Base-by-base conservation (phyloP, 148 eudicot species). In the Cornus florida region DNA sequence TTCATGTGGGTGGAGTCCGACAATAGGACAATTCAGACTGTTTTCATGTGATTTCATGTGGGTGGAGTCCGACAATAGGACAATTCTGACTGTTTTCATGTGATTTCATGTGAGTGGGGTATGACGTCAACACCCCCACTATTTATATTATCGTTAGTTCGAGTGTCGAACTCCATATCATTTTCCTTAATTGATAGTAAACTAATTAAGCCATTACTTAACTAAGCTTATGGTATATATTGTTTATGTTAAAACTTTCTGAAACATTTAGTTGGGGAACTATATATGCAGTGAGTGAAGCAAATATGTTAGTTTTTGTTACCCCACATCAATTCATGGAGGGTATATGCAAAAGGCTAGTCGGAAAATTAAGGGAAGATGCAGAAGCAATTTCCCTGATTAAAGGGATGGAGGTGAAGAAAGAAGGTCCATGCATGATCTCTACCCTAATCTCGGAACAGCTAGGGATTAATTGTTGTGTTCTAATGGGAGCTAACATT, bases 391-490 rank as follows among this genome's bases (percentile, higher is more conserved):
- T 97, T 83, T 97, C 99, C 57, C 83, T 97, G 60, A 90, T 93
- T 53, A 96, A 96, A 91, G 99, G 99, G 76, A 93, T 96, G 99
- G 97, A 96, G 84, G 99, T 96, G 57, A 96, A 88, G 83, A 84
- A 70, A 83, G 97, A 96, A 78, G 99, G 99, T 79, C 97, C 97
- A n/a, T 78, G 87, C 75, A 93, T 92, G 99, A 89, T 93, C 64
- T 93, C 99, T 68, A 79, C 91, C 79, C 83, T 92, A 41, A 91
- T 95, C 67, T 82, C 93, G 14, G 83, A 90, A 72, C 80, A 82
- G 57, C 94, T 95, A 22, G 90, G 92, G 67, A 77, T 89, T 75
- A 80, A 85, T 72, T 96, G 98, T 73, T 96, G 97, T 79, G 98
- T 93, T 70, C 74, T 96, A 76, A 93, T 95, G 99, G 99, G 99